phyloP scores from a whole-genome alignment of 106 monocot genomes.

The Dendrobium nobile region DNA sequence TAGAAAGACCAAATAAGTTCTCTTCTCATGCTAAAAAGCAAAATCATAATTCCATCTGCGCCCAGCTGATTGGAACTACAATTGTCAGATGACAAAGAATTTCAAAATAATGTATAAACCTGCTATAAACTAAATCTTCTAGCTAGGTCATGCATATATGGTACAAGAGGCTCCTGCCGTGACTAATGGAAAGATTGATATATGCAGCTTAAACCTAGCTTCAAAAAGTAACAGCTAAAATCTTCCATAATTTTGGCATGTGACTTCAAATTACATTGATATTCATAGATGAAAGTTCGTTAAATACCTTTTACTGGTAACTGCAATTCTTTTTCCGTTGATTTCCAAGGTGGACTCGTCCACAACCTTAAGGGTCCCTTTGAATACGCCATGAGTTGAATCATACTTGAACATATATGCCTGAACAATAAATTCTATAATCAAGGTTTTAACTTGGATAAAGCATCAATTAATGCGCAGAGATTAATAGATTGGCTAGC shows the following conservation, averaged over 20 bases:
- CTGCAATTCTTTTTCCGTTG: slow-evolving; percentile 62
- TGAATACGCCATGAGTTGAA: slow-evolving; percentile 92
- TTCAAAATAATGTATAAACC: background rate
- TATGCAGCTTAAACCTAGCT: background rate
- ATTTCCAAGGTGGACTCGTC: slow-evolving; percentile 76
- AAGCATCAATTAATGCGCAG: background rate
- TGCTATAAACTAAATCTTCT: background rate
- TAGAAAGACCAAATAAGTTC: background rate
- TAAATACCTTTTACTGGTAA: slow-evolving; percentile 70
- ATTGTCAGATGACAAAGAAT: background rate
- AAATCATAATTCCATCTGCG: background rate
- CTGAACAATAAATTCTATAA: slow-evolving; percentile 21
- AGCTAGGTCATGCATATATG: background rate
- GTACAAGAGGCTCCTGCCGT: background rate
- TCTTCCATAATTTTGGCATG: background rate
- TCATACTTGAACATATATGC: slow-evolving; percentile 99
- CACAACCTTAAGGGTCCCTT: slow-evolving; percentile 70
- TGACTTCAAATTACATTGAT: background rate
- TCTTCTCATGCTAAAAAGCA: background rate
- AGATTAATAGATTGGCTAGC: background rate
- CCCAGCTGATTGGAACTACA: background rate
- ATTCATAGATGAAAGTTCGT: background rate
- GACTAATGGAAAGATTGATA: background rate
- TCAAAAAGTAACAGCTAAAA: background rate
- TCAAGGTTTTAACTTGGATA: background rate